These are phyloP conservation scores for Collybiopsis luxurians DNA, from an alignment of 768 basidiomycete species.

Conservation along the genomic window DNA sequence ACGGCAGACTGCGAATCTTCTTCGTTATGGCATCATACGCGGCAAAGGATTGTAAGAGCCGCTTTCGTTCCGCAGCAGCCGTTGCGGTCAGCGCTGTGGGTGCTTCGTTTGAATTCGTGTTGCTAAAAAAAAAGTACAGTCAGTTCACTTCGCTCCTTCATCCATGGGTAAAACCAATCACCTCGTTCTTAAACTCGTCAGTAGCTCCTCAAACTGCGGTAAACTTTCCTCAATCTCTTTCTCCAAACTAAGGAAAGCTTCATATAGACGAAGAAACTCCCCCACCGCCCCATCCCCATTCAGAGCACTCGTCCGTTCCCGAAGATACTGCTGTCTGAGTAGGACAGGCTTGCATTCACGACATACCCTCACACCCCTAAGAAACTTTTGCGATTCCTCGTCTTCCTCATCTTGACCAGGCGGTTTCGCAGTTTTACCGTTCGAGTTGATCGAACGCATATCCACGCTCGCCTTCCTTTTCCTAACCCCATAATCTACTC, in stretches of 20 bases:
- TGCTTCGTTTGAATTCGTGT: neutral
- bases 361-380: slow-evolving; percentile 89
- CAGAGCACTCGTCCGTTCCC: slow-evolving; percentile 58
- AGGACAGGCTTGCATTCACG: slow-evolving; percentile 77
- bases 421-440: slow-evolving; percentile 10
- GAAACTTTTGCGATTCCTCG: slow-evolving; percentile 74
- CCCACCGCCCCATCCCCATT: slow-evolving; percentile 15
- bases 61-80: slow-evolving; percentile 71
- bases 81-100: slow-evolving; percentile 50
- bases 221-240: slow-evolving; percentile 86
- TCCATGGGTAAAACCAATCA: too few species aligned
- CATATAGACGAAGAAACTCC: slow-evolving; percentile 63
- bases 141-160: too few species aligned
- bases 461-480: slow-evolving; percentile 34
- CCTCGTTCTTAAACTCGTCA: slow-evolving; percentile 62
- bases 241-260: slow-evolving; percentile 74
- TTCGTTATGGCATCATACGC: slow-evolving; percentile 90
- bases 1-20: slow-evolving; percentile 73
- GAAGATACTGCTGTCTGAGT: slow-evolving; percentile 74
- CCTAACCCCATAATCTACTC: slow-evolving; percentile 80
- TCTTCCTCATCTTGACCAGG: slow-evolving; percentile 31
- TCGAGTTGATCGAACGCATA: neutral
- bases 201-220: slow-evolving; percentile 85
- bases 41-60: slow-evolving; percentile 79
- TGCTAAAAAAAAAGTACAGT: slow-evolving; percentile 10